Evolutionary conservation across 2,329 filamentous ascomycete species (phyloP), one percentile per base, ranked within the genome.

Genomic region (Elsinoe perseae): DNA sequence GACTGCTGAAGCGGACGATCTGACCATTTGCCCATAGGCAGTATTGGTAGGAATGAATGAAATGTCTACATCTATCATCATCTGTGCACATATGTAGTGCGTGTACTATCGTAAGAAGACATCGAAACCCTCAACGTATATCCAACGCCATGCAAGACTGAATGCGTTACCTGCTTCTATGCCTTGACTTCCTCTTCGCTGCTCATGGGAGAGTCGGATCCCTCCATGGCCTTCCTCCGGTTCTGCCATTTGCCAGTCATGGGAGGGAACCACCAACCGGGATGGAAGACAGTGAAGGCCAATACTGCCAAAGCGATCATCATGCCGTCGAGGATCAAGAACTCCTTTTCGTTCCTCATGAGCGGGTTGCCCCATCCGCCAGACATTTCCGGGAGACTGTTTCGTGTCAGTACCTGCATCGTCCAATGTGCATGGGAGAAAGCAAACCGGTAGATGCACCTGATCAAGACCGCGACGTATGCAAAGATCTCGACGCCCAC

Each of bases 401-500:
- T 43, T 44, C 59, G 42, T 59, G 60, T 58, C 21, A 56, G 20
- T 25, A 44, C 40, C 12, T 55, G 3, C 10, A 1, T 16, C 8
- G 10, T 12, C n/a, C 40, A 23, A 44, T 14, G 7, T 20, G 7
- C 28, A 23, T 2, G 16, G 12, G 28, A 52, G n/a, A n/a, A n/a
- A n/a, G n/a, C 60, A 8, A 60, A 64, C 61, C 85, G 79, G 69
- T 83, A 88, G 43, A 83, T 77, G 63, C 80, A 83, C 23, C 85
- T 74, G 62, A 81, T 80, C 61, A 87, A 81, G 64, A 88, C 83
- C 64, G 76, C 78, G 10, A 85, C 54, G n/a, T 82, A 83, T 1
- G 82, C 76, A 1, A 85, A 66, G 1, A 71, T 66, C 16, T 86
- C 72, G 9, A 78, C 80, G n/a, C 63, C 64, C 4, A 83, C 66